A percentile compares a stretch with the other conserved stretches of the same genome.
Evolutionary conservation across 495 filamentous ascomycete species (phyloP).

Genomic region (Cercophora newfieldiana): DNA sequence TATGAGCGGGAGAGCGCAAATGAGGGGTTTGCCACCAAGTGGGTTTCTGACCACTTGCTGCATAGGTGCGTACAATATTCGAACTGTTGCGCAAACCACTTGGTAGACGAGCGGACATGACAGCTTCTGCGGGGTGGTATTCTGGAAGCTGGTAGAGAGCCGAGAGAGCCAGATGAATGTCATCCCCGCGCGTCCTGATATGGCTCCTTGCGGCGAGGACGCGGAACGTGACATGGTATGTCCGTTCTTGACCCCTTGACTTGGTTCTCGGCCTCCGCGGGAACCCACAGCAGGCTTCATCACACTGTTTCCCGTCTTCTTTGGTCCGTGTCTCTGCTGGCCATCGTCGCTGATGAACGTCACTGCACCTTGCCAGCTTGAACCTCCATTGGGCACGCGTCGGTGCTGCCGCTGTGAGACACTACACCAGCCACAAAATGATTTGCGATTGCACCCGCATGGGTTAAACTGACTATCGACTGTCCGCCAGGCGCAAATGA

Average conservation of each 20-base stretch:
- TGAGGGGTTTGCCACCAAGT: not conserved
- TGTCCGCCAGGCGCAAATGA: not conserved
- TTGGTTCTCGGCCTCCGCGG: too few species aligned
- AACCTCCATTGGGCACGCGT: too few species aligned
- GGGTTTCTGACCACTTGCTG: not conserved
- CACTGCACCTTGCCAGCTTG: too few species aligned
- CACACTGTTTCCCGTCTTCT: too few species aligned
- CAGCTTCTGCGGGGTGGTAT: not conserved
- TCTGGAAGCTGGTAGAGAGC: not conserved
- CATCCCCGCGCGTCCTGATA: not conserved
- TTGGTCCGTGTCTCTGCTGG: too few species aligned
- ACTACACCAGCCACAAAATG: not conserved
- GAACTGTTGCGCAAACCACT: not conserved
- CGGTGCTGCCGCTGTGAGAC: too few species aligned
- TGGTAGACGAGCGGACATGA: not conserved
- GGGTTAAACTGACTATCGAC: not conserved
- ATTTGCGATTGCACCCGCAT: not conserved
- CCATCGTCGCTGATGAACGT: too few species aligned
- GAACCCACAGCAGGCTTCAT: too few species aligned
- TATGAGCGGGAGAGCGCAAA: not conserved
- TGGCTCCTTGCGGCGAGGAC: too few species aligned
- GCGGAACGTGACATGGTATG: too few species aligned
- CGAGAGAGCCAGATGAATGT: not conserved
- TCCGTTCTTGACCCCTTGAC: too few species aligned
- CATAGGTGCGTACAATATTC: not conserved